phyloP scores from a whole-genome alignment of 2,329 filamentous ascomycete genomes.

The Pleomassaria siparia region DNA sequence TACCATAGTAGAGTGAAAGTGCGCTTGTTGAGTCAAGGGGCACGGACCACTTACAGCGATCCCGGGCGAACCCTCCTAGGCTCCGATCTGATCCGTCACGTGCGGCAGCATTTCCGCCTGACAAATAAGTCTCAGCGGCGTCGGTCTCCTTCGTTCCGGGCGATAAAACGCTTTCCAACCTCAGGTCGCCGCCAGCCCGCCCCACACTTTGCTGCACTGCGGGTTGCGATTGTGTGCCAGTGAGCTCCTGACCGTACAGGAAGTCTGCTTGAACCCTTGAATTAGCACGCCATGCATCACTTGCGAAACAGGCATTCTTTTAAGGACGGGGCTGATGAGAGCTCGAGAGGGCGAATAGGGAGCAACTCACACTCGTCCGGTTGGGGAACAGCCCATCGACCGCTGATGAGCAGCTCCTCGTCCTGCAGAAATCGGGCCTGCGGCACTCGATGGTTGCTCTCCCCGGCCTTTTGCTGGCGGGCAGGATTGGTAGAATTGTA shows the following conservation, averaged over 20 bases:
- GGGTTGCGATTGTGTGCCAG: conserved; percentile 30
- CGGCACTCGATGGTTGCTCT: conserved; percentile 24
- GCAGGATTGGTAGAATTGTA: conserved; percentile 21
- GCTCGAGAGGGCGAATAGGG: conserved; percentile 2
- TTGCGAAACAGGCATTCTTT: conserved; percentile 17
- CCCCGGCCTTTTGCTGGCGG: conserved; percentile 12
- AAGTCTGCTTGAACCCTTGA: conserved; percentile 27
- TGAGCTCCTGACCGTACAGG: conserved; percentile 30
- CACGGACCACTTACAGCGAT: conserved; percentile 2
- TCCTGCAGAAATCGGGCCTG: conserved; percentile 29
- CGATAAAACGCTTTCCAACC: conserved; percentile 9
- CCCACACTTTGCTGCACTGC: conserved; percentile 26
- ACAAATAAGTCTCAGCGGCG: conserved; percentile 26
- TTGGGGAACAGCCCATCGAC: conserved; percentile 27
- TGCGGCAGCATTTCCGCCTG: not conserved
- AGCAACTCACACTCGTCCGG: conserved; percentile 38
- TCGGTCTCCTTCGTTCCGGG: conserved; percentile 11
- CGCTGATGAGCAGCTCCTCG: conserved; percentile 23
- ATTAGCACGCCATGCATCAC: conserved; percentile 25
- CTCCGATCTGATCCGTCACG: not conserved
- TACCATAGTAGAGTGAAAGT: not conserved
- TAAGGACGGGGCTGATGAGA: conserved; percentile 8
- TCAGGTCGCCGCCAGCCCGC: conserved; percentile 23
- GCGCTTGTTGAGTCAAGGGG: not conserved
- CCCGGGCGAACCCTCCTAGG: not conserved